Conservation (phyloP, 257 asterid genomes). For the Solanum raphanifolium region DNA sequence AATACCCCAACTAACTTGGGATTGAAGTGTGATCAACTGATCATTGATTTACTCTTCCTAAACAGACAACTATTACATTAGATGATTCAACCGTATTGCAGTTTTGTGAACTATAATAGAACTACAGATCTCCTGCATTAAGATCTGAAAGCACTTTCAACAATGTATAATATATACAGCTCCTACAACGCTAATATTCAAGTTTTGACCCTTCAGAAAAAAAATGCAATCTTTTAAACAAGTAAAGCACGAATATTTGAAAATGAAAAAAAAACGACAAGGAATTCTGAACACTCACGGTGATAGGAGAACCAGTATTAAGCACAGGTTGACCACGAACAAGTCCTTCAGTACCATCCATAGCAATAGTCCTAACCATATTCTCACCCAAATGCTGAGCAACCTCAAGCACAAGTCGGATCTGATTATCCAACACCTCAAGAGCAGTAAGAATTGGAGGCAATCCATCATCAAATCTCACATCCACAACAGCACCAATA, state of each 20-base stretch:
- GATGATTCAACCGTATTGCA: not conserved
- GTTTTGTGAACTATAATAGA: not conserved
- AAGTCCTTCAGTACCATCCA: slow-evolving; percentile 92
- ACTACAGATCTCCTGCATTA: not conserved
- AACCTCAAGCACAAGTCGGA: slow-evolving; percentile 82
- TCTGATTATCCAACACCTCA: slow-evolving; percentile 84
- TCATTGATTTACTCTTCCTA: not conserved
- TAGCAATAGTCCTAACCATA: slow-evolving; percentile 81
- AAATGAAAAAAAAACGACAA: not conserved
- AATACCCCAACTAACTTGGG: not conserved
- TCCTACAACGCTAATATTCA: not conserved
- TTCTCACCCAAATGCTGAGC: slow-evolving; percentile 87
- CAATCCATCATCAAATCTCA: slow-evolving; percentile 69
- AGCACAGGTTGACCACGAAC: slow-evolving; percentile 82
- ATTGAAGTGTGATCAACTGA: not conserved
- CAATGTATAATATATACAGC: not conserved
- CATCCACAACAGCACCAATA: slow-evolving; percentile 92
- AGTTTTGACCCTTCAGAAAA: not conserved
- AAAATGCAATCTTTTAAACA: not conserved
- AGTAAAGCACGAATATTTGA: not conserved
- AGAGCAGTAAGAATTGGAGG: slow-evolving; percentile 88
- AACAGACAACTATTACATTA: not conserved
- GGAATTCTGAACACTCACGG: slow-evolving; percentile 33
- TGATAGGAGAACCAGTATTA: slow-evolving; percentile 83
- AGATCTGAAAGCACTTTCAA: not conserved